Evolutionary conservation across 192 early-diverging fungal species (phyloP), one percentile per base, ranked within the genome.

Genomic region (Podila minutissima): DNA sequence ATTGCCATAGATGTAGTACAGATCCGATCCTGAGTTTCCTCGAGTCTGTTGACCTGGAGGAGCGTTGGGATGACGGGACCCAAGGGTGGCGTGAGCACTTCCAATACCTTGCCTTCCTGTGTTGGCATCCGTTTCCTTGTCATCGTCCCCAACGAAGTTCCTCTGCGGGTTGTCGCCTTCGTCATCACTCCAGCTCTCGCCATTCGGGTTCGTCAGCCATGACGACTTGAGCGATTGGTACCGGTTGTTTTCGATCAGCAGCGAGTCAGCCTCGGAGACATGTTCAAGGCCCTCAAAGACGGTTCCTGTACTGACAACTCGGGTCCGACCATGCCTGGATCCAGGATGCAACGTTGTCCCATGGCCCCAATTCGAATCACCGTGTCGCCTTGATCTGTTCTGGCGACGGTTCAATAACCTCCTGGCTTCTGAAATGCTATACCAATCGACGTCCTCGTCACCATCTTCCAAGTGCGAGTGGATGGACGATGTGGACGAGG

Each of bases 101-200:
- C 24, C 11, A 24, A n/a, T 55, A 20, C 53, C 53, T 10, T 26
- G n/a, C 24, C 53, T 26, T 55, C 11, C 17, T 22, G 24, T 26
- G 20, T 9, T 55, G 24, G 24, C n/a, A 17, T 55, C 53, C 2
- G 53, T 24, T n/a, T 72, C 76, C 60, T 79, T 79, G 48, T 79
- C 76, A 7, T 79, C 76, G 13, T 28, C 15, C 20, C 37, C 57
- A 15, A 55, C 29, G 17, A 58, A 31, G 20, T 48, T 33, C 59
- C 24, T 66, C 22, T 69, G 49, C 10, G 58, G 69, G 19, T 62
- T 59, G n/a, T 72, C 63, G 0, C 29, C 41, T 13, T 79, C 76
- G 13, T 72, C 76, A 28, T 79, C 76, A 24, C 76, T 79, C 76
- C 76, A 79, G 41, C 76, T 72, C 59, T 79, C 76, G 4, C 76